Conservation (phyloP, 441 rosid genomes). For the Croton laevigatus region DNA sequence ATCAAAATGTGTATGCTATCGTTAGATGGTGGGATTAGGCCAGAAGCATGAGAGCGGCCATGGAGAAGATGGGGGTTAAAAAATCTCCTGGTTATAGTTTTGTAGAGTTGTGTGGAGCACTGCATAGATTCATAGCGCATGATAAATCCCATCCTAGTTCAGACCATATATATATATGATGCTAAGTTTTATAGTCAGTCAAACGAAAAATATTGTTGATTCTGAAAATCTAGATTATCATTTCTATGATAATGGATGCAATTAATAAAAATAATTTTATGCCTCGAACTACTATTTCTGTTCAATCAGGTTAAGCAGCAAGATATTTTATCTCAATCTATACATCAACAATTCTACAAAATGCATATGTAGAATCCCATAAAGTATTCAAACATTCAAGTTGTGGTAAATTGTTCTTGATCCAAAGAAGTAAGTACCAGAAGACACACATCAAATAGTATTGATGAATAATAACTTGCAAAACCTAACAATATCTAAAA, state of each 20-base stretch:
- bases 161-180: constrained; percentile 39
- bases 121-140: constrained; percentile 63
- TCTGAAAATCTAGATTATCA: constrained; percentile 21
- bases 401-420: not conserved
- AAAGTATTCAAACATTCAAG: not conserved
- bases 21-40: constrained; percentile 58
- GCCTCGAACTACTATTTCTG: not conserved
- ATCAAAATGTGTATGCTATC: constrained; percentile 57
- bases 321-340: too few species aligned
- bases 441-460: not conserved
- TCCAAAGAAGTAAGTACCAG: not conserved
- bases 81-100: constrained; percentile 67
- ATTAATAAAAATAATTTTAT: not conserved
- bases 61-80: constrained; percentile 75
- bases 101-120: constrained; percentile 43
- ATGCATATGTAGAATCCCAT: not conserved
- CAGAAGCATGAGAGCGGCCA: constrained; percentile 52
- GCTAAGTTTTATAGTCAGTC: constrained; percentile 36
- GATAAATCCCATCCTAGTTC: constrained; percentile 49
- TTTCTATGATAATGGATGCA: constrained; percentile 13
- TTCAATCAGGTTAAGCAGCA: too few species aligned
- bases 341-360: too few species aligned
- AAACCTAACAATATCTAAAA: not conserved
- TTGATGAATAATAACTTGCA: not conserved
- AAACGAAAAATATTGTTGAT: constrained; percentile 39